Base-by-base conservation (phyloP, 2,329 filamentous ascomycete genomes). In the Cadophora gregata region DNA sequence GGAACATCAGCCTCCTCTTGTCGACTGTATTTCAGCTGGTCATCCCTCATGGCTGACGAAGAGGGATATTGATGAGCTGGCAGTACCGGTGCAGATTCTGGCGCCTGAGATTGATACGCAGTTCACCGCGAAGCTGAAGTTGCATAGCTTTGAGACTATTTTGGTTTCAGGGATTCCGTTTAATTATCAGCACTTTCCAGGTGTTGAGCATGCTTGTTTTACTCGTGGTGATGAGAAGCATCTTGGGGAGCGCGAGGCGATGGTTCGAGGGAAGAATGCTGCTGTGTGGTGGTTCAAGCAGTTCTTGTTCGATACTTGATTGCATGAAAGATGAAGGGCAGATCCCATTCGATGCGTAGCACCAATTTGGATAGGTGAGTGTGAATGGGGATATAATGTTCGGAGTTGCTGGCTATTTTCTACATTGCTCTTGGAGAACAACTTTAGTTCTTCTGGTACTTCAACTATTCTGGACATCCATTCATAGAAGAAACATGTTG, bases 141-240 rank as follows among this genome's bases (percentile, higher is more conserved):
- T 65, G 53, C 75, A 80, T 71, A 75, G 78, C 0, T 79, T 82
- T 68, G 70, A 77, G 61, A 78, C 76, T 9, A 66, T 86, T 47
- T 77, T 74, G 27, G 76, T 71, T 58, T 56, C 78, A 16, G 78
- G 77, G 0, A 64, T 85, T 7, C 72, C 78, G 14, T 85, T 81
- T 68, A 82, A 84, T 59, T 86, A 85, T 74, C 79, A 81, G 69
- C 79, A 85, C 71, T 86, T 85, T 68, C 81, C 84, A 0, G 81
- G 81, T 0, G 74, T 85, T 19, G 75, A 73, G 65, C 85, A 88
- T 76, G 80, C 76, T 2, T 84, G 77, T 59, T 73, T 82, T 3
- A 71, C 78, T 0, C 77, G 84, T 50, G 83, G 83, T 0, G 76
- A 84, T 73, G 71, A 72, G 63, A 74, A 71, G 2, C 74, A 78